Evolutionary conservation across 805 yeast species (phyloP), one percentile per base, ranked within the genome.

Genomic region (Metschnikowia cerradonensis): DNA sequence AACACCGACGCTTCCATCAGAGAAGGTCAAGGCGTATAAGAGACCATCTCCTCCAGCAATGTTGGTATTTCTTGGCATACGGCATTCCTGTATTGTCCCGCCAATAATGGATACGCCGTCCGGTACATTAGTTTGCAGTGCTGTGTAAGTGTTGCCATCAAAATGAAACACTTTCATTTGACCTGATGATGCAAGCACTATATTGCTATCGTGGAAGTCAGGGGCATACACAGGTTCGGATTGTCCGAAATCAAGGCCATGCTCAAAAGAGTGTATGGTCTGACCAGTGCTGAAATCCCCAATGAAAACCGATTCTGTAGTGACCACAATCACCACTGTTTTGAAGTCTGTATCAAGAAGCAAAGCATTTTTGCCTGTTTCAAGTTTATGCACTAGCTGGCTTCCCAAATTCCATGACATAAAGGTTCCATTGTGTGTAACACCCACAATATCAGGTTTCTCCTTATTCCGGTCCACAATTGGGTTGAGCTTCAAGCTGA

Each of bases 31-130:
- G 3, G 69, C 76, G 49, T 60, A 68, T 26, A 71, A 58, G 14
- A 71, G 64, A 1, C 77, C 78, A 57, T 75, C 79, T n/a, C 64
- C 61, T 1, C 80, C 80, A 4, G 67, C 67, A 7, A 70, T 42
- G 2, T 45, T 42, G 8, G 38, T 20, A 42, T 69, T 65, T 43
- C 70, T 39, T 17, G 48, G 19, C 17, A 11, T 31, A 4, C 6
- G 32, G 20, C 47, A 37, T 4, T 43, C 47, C 44, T 56, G 61
- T 6, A 57, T 41, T 6, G 58, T 54, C 20, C 57, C 60, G 34
- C 35, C 53, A 2, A 60, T 39, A 6, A 63, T 59, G 6, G 35
- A 17, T 6, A 51, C 58, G 40, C 56, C 55, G 19, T 52, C 49
- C 6, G 60, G 61, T 11, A 58, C 45, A 15, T 6, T 8, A 5